Evolutionary conservation across 192 early-diverging fungal species (phyloP).

Genomic region (Umbelopsis isabellina): DNA sequence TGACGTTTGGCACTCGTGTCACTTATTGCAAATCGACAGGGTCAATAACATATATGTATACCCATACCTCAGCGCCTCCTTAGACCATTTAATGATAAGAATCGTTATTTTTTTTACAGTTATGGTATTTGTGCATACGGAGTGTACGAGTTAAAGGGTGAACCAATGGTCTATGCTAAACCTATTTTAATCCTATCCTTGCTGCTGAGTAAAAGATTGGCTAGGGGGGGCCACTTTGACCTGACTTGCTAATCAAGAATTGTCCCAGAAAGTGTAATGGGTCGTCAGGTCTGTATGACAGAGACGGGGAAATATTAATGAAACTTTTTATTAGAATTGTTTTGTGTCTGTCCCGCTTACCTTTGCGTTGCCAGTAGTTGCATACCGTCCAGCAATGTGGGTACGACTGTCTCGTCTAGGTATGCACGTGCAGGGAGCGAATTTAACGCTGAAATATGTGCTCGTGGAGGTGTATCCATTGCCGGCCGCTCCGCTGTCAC

Average conservation of each 20-base stretch:
- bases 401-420: slow-evolving; percentile 56
- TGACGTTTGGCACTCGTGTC: background rate
- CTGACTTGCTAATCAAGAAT: slow-evolving; percentile 35
- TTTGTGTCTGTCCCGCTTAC: slow-evolving; percentile 25
- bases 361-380: slow-evolving; percentile 52
- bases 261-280: slow-evolving; percentile 52
- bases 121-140: background rate
- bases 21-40: background rate
- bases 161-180: background rate
- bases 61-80: background rate
- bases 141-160: background rate
- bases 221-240: slow-evolving; percentile 5
- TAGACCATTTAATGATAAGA: background rate
- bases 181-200: background rate
- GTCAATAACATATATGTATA: too few species aligned
- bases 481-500: too few species aligned
- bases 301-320: background rate
- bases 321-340: background rate
- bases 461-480: too few species aligned
- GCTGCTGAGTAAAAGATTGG: background rate
- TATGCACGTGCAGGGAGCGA: slow-evolving; percentile 48
- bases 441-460: background rate
- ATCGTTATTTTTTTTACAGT: background rate
- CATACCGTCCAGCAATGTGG: slow-evolving; percentile 55
- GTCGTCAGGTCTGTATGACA: slow-evolving; percentile 42